Base-by-base conservation (phyloP, 2,329 filamentous ascomycete genomes). In the Colletotrichum tropicicola region DNA sequence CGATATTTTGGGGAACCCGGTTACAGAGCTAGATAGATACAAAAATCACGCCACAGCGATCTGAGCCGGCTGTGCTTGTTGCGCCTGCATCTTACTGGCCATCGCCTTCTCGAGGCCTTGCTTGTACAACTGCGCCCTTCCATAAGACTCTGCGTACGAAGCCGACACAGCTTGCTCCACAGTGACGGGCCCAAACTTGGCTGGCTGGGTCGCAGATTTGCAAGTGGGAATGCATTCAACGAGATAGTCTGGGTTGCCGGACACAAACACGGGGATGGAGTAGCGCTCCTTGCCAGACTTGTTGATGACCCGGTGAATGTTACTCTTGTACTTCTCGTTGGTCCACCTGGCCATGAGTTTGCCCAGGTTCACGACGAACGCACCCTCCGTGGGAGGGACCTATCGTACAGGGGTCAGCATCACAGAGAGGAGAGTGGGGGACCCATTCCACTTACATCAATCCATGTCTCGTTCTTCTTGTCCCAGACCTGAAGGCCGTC, bases 251-350 rank as follows among this genome's bases (percentile, higher is more conserved):
- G 83, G 75, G 72, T 86, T 85, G 5, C 85, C 85, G 58, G 83
- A 82, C 59, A 86, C 82, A 72, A 87, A 88, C 54, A 87, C 82
- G 0, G 85, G 84, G n/a, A 88, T 77, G 6, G 82, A 85, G 70
- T 87, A 88, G 37, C 87, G 78, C 70, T 87, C 82, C 9, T 74
- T 75, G 2, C 76, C 77, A 3, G 79, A 81, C 44, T 78, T 77
- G 74, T 87, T 87, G 67, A 88, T 82, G 25, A 88, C 86, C 7
- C 85, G 77, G 70, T 89, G 86, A 4, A 85, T 72, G 51, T 80
- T 86, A 69, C 81, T 84, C 70, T 81, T 83, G 74, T 86, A 88
- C 49, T 77, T 73, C 15, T 82, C 80, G 56, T 83, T 82, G 13
- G 85, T 87, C 82, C 84, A 85, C 12, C 77, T 71, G 66, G 77